Conservation (phyloP, 2,329 filamentous ascomycete genomes). For the Colletotrichum theobromicola region DNA sequence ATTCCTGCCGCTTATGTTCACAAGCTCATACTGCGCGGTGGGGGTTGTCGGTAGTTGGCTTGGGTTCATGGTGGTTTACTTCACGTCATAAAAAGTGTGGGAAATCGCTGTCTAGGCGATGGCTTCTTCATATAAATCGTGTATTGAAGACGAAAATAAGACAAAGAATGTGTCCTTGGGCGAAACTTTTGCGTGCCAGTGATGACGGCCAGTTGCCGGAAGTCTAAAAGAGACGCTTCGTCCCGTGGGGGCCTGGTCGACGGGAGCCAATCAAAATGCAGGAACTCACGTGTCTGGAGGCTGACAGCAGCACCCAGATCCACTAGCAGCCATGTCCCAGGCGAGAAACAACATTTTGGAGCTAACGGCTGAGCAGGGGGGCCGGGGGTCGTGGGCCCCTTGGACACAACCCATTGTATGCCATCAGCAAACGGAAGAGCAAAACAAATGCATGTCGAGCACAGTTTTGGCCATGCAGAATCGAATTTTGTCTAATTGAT, state of each 20-base stretch:
- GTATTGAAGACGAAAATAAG: not conserved
- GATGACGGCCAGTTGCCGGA: conserved; percentile 10
- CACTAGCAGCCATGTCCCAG: conserved; percentile 3
- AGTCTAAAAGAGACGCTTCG: conserved; percentile 16
- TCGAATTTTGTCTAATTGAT: not conserved
- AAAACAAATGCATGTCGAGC: not conserved
- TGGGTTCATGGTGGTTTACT: conserved; percentile 92
- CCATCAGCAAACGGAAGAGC: conserved; percentile 8
- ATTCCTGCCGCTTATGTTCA: conserved; percentile 97
- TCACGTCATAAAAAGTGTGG: conserved; percentile 55
- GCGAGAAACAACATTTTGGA: conserved; percentile 19
- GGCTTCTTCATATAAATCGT: not conserved
- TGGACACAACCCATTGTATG: conserved; percentile 21
- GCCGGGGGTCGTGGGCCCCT: conserved; percentile 20
- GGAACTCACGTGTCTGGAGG: conserved; percentile 19
- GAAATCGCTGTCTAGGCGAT: not conserved
- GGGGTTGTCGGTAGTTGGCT: conserved; percentile 97
- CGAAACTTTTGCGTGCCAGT: conserved; percentile 14
- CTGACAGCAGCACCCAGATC: conserved; percentile 20
- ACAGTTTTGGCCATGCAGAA: not conserved
- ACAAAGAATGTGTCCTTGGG: not conserved
- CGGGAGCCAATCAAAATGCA: conserved; percentile 6
- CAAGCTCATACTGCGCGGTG: conserved; percentile 89
- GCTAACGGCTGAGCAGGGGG: conserved; percentile 22
- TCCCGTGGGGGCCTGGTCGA: conserved; percentile 5